Evolutionary conservation across 2,329 filamentous ascomycete species (phyloP), one percentile per base, ranked within the genome.

Genomic region (Colletotrichum nymphaeae): DNA sequence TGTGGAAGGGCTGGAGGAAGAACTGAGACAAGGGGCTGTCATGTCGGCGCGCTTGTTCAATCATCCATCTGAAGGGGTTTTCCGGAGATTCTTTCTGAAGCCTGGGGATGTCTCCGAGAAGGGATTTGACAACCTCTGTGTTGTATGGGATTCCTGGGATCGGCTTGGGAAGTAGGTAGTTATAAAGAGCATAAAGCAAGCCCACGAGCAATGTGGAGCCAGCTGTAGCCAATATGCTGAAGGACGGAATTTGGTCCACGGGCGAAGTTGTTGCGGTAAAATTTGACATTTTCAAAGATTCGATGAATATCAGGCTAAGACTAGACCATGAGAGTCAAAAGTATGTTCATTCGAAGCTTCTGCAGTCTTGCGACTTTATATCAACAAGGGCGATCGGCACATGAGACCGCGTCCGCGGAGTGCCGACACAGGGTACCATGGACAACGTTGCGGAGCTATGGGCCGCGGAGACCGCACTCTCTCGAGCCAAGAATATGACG

Each of bases 1-100:
- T 76, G 3, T 73, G 67, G 8, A 83, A 77, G 1, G 82, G 82
- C 22, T 77, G 73, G 9, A 83, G 62, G 63, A 83, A 84, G 42
- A 82, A 59, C 56, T 84, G 83, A 6, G 77, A 76, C 12, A 84
- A 67, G 6, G 80, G 79, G 0, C 79, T 66, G 5, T 74, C 66
- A 72, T 78, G 78, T 22, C 69, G 59, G 19, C 71, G 69, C 5
- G 78, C 76, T 42, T 78, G 78, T 26, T 55, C 73, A 75, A 75
- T 76, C 16, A 80, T 66, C 79, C 79, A 81, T n/a, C 42, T n/a
- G 19, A 46, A 46, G 19, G 19, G 42, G 42, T 4, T 46, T 19
- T 46, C 5, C 6, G 32, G 24, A 5, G 60, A 53, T 22, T 46
- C 63, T 16, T 14, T 63, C 66, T 19, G 52, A 53, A 12, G 53